Evolutionary conservation across 2,329 filamentous ascomycete species (phyloP), one percentile per base, ranked within the genome.

Genomic region (Venturia carpophila): DNA sequence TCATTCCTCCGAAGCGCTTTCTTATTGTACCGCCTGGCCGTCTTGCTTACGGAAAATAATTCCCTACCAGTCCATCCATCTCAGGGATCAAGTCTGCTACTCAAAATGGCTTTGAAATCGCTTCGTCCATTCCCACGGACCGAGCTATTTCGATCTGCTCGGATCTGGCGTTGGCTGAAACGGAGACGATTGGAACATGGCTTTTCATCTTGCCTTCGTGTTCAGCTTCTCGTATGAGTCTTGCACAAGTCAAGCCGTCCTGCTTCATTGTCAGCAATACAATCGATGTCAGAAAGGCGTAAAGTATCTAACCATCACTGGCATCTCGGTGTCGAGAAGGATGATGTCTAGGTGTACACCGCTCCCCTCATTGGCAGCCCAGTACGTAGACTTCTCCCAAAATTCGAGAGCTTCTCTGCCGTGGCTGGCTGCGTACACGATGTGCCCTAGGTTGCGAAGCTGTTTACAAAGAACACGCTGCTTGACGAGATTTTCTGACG

Each of bases 71-170:
- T 34, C 49, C 62, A 10, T 67, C 64, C 45, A 75, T 70, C 66
- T 71, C 73, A 2, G 65, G 68, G 64, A 74, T 45, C 60, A 76
- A 65, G 27, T 75, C 73, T 21, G 70, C 69, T 9, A 75, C 69
- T 15, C 71, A 65, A 64, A 75, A 76, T 11, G 74, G 74, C 66
- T 75, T 76, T 7, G 67, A 69, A 42, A 76, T 66, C 17, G 62
- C 37, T 34, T 66, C 65, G 49, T 66, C 65, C 42, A 66, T 65
- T 43, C 65, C 65, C 13, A 52, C 63, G 21, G 65, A 64, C 37
- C 30, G 15, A 19, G 62, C 63, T 30, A 61, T 37, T 19, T 52
- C 37, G 13, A 66, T 39, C 42, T 66, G 65, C 49, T 66, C 65
- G 10, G 27, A 27, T 10, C 65, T n/a, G 11, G 65, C 65, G 43